Evolutionary conservation across 2,329 filamentous ascomycete genomes (phyloP), one percentile per base, ranked within the genome.

Genomic region (Talaromyces sp.): DNA sequence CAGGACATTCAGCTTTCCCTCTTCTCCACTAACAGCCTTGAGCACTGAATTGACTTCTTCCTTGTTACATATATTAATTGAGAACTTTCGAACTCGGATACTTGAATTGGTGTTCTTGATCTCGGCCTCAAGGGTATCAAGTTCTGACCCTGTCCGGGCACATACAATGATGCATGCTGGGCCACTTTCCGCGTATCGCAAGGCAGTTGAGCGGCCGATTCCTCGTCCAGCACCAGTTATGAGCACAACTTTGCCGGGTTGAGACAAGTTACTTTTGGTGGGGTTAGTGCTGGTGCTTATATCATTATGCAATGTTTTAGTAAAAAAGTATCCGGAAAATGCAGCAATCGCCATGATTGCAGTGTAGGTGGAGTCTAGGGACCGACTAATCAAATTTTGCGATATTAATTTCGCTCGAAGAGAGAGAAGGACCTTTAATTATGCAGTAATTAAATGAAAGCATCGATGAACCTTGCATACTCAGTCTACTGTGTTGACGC

Each of bases 1-100:
- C 0, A 85, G 73, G 43, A 84, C 73, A 63, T 85, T 49, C 19
- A 49, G 15, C 11, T 49, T 49, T 49, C 45, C 11, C 6, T 49
- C 45, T 9, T 49, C 45, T 15, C 27, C 45, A 49, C 45, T 49
- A 49, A 25, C 45, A 19, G 22, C 22, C 11, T 49, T 49, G 45
- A 49, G 11, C 6, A 49, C 22, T 8, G 22, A 49, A 7, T 6
- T 25, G 5, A 49, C 45, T 25, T 49, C 19, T 27, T 49, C 45
- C 22, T 49, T 49, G 22, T 27, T 49, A 8, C 45, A 49, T 19
- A 49, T 49, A 49, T 49, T 19, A 49, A 49, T 49, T n/a, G 45
- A 49, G 8, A 49, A 27, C 45, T 27, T 49, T 25, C 45, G 45
- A 25, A 49, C 45, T 49, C 45, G 19, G 5, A 49, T 49, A 25